phyloP scores from a whole-genome alignment of 2,329 filamentous ascomycete species.

The Lachnellula hyalina region DNA sequence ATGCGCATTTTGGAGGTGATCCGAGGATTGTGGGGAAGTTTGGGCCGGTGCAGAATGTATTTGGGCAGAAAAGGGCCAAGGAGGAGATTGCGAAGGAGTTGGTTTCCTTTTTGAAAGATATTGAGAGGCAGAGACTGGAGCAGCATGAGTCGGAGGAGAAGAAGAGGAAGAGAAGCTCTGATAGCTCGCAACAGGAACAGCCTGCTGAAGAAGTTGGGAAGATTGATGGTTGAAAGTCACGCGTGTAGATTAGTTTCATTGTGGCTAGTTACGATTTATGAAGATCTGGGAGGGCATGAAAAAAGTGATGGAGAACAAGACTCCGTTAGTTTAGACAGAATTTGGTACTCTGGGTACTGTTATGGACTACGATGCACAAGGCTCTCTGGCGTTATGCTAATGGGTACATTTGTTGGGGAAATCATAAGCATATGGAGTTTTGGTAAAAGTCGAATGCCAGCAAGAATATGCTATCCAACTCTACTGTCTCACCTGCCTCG shows the following conservation, averaged over 20 bases:
- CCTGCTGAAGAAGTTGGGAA: background rate
- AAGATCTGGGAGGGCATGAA: background rate
- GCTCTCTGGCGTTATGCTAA: too few species aligned
- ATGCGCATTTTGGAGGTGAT: constrained; percentile 26
- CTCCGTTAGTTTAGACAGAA: too few species aligned
- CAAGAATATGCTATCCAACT: too few species aligned
- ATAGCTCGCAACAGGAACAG: background rate
- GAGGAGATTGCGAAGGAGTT: constrained; percentile 42
- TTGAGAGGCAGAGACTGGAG: constrained; percentile 28
- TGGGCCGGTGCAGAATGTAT: constrained; percentile 38
- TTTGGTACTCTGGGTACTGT: too few species aligned
- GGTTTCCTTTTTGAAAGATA: constrained; percentile 34
- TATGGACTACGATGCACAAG: too few species aligned
- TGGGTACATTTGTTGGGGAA: too few species aligned
- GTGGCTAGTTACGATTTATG: background rate
- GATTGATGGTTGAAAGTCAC: background rate
- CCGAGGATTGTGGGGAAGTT: constrained; percentile 32
- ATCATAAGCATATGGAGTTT: too few species aligned
- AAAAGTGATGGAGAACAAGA: background rate
- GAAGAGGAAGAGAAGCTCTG: constrained; percentile 14
- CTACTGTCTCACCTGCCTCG: too few species aligned
- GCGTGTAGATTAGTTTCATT: background rate
- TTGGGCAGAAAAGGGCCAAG: constrained; percentile 44
- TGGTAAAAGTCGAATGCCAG: too few species aligned
- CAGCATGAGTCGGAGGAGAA: constrained; percentile 6